Conservation (phyloP, 441 rosid genomes). For the Isatis lusitanica region DNA sequence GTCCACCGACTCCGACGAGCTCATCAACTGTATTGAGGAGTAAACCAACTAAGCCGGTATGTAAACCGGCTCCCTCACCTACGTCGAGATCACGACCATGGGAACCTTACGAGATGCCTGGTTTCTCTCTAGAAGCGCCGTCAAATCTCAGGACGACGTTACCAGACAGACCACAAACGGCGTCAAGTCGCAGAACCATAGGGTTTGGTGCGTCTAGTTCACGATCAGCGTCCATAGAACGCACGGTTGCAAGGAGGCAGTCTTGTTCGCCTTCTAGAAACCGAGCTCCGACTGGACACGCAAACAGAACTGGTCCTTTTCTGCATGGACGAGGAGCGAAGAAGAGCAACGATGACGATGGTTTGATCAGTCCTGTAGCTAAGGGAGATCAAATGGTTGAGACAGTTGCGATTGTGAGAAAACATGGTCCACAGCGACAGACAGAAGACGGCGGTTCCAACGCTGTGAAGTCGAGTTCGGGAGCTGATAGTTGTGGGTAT, state of each 20-base stretch:
- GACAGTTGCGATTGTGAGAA: conserved; percentile 71
- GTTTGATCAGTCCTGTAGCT: conserved; percentile 49
- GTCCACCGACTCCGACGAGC: conserved; percentile 37
- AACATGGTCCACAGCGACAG: conserved; percentile 59
- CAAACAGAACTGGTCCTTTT: conserved; percentile 15
- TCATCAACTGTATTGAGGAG: conserved; percentile 39
- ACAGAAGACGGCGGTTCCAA: conserved; percentile 32
- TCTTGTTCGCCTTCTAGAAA: conserved; percentile 52
- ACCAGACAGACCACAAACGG: conserved; percentile 66
- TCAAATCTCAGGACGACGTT: conserved; percentile 82
- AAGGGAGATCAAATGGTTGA: conserved; percentile 70
- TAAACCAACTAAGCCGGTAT: conserved; percentile 48
- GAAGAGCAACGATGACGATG: conserved; percentile 10
- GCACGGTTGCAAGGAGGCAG: conserved; percentile 42
- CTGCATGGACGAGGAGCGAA: conserved; percentile 13
- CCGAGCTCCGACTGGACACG: conserved; percentile 20
- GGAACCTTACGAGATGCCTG: conserved; percentile 98
- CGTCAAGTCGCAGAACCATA: conserved; percentile 59
- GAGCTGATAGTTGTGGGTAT: conserved; percentile 52
- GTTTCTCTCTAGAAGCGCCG: conserved; percentile 86
- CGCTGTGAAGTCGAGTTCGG: conserved; percentile 12
- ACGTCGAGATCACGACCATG: conserved; percentile 71
- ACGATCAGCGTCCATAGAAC: conserved; percentile 33
- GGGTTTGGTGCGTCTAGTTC: conserved; percentile 31
- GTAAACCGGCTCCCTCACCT: conserved; percentile 53